Conservation (phyloP, 768 basidiomycete genomes). For the Agrocybe praecox region DNA sequence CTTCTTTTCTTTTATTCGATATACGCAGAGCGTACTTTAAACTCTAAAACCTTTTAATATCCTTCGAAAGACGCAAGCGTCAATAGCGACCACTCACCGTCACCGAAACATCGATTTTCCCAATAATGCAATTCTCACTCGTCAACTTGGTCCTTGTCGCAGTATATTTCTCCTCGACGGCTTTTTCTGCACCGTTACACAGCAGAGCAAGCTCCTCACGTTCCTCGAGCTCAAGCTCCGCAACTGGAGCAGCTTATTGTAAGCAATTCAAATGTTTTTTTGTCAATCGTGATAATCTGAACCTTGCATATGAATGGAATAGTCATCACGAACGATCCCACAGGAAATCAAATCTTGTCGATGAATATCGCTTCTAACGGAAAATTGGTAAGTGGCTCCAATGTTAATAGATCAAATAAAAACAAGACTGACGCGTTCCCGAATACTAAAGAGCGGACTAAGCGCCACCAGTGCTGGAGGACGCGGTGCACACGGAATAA, state of each 20-base stretch:
- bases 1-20: not conserved
- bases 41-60: not conserved
- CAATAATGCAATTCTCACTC: conserved; percentile 1
- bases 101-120: not conserved
- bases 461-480: conserved; percentile 7
- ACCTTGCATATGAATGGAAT: not conserved
- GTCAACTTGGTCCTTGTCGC: not conserved
- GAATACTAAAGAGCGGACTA: conserved; percentile 1
- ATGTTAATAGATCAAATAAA: not conserved
- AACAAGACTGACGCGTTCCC: not conserved
- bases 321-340: conserved; percentile 12
- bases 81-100: not conserved
- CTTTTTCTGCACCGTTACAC: not conserved
- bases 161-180: not conserved
- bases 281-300: not conserved
- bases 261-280: not conserved
- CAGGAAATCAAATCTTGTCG: conserved; percentile 7
- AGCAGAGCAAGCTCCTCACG: not conserved
- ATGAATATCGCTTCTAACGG: conserved; percentile 9
- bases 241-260: conserved; percentile 8
- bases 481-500: conserved; percentile 3
- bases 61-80: not conserved
- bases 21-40: not conserved
- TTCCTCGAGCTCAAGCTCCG: not conserved
- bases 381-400: not conserved